Evolutionary conservation across 352 stramenopile genomes (phyloP).

Genomic region (Pythium sukuiense): DNA sequence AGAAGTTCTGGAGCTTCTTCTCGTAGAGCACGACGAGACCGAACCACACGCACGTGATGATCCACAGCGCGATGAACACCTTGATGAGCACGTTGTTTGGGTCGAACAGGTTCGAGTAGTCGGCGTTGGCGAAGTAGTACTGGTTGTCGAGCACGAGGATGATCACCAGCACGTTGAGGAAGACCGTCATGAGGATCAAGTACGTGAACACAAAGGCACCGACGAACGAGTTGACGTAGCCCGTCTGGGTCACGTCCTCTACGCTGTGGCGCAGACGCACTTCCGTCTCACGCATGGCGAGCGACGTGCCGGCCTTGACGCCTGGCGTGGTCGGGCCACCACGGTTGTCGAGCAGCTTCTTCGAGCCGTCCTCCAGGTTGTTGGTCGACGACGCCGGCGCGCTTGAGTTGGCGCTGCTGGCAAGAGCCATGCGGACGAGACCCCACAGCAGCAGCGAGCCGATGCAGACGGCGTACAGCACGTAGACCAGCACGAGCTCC

Average conservation of each 20-base stretch:
- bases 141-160: slow-evolving; percentile 31
- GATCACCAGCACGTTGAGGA: slow-evolving; percentile 29
- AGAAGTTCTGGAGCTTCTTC: slow-evolving; percentile 33
- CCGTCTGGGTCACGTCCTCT: slow-evolving; percentile 27
- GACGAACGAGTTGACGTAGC: slow-evolving; percentile 22
- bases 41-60: slow-evolving; percentile 28
- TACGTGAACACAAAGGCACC: slow-evolving; percentile 18
- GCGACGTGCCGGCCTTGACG: slow-evolving; percentile 12
- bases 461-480: slow-evolving; percentile 28
- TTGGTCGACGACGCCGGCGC: neutral
- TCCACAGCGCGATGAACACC: slow-evolving; percentile 31
- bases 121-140: slow-evolving; percentile 18
- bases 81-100: slow-evolving; percentile 33
- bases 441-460: slow-evolving; percentile 25
- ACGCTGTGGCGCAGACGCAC: slow-evolving; percentile 28
- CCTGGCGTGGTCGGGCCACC: slow-evolving; percentile 27
- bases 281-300: slow-evolving; percentile 29
- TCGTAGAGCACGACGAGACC: slow-evolving; percentile 28
- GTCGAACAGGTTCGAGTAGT: slow-evolving; percentile 29
- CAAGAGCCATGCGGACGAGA: neutral
- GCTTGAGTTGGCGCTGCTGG: neutral
- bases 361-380: slow-evolving; percentile 23
- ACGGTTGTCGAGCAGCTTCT: slow-evolving; percentile 33
- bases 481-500: slow-evolving; percentile 29
- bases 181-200: slow-evolving; percentile 25